Evolutionary conservation across 257 asterid species (phyloP), one percentile per base, ranked within the genome.

Genomic region (Cordia subcordata): DNA sequence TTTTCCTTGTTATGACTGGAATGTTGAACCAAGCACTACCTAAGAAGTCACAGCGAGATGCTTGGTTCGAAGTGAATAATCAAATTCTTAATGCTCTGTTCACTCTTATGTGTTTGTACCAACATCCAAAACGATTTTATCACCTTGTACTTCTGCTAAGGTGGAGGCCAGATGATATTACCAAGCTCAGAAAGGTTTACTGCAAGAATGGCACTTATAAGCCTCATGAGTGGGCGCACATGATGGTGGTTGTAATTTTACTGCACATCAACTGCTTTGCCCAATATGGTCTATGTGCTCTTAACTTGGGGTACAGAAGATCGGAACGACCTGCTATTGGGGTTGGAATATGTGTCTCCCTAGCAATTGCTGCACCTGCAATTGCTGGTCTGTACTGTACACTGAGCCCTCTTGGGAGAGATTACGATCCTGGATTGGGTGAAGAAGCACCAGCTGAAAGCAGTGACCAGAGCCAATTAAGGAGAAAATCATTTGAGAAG

Each of bases 11-110:
- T 67, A 89, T 89, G 97, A 77, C 79, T 0, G 97, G 97, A 57
- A 89, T 86, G 97, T 75, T 86, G 68, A 81, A 86, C 77, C 89
- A 64, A 40, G 89, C 82, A 56, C 66, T 89, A 44, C 95, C 85
- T 0, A 84, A 77, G 73, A 89, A 86, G 71, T 75, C 94, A 0
- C 73, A 82, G 40, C 75, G 97, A 69, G 83, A 86, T 64, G 70
- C 79, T 66, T 89, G 97, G 97, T 89, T 86, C 51, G 97, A 86
- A 68, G 94, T 89, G 58, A 86, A 89, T 72, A 89, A 89, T 71
- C 97, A 89, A 73, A 86, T 89, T 54, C 92, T 89, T 53, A 89
- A 89, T 40, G 97, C 97, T 38, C 60, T 86, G 0, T 89, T 89
- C 73, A 89, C 97, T 17, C 86, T 89, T 55, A 84, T 89, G 97